These are phyloP conservation scores for Lipomyces kockii DNA, from an alignment of 805 yeast species.

Conservation along the genomic window DNA sequence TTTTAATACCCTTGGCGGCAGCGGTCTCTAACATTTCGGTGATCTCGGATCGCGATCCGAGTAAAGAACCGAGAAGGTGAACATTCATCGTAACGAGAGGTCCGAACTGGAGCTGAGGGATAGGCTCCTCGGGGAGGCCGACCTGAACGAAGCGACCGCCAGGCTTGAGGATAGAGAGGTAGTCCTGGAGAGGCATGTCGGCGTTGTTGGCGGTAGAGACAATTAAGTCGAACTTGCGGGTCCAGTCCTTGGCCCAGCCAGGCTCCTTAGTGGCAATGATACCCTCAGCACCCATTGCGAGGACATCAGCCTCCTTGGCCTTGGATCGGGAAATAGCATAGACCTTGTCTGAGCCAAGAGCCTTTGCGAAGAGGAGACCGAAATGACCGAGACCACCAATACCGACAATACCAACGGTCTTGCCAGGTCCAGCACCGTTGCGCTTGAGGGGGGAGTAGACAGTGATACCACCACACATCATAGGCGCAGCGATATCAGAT, in stretches of 20 bases:
- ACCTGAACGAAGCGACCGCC: constrained; percentile 65
- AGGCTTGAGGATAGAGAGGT: constrained; percentile 58
- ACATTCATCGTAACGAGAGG: constrained; percentile 34
- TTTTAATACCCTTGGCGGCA: constrained; percentile 50
- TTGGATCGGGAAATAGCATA: constrained; percentile 59
- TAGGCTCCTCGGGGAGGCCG: constrained; percentile 60
- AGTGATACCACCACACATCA: constrained; percentile 79
- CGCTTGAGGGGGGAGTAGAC: constrained; percentile 65
- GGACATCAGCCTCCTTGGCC: constrained; percentile 57
- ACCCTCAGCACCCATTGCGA: constrained; percentile 60
- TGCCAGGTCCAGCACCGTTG: constrained; percentile 55
- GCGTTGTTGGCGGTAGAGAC: constrained; percentile 60
- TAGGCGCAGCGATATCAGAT: constrained; percentile 65
- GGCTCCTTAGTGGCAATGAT: constrained; percentile 55
- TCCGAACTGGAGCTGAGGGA: constrained; percentile 35
- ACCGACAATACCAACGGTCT: constrained; percentile 63
- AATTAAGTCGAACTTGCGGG: constrained; percentile 54
- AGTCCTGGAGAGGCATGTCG: constrained; percentile 46
- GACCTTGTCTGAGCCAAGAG: constrained; percentile 63
- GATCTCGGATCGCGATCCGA: constrained; percentile 70
- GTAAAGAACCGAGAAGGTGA: constrained; percentile 54
- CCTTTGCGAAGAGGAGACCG: constrained; percentile 63
- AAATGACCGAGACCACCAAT: constrained; percentile 72
- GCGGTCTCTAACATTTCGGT: constrained; percentile 69
- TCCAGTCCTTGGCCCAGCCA: constrained; percentile 45